Percentiles rank a stretch among this genome's conserved stretches.
Conservation (phyloP, 371 early-diverging fungal species). For the Saksenaea oblongispora region DNA sequence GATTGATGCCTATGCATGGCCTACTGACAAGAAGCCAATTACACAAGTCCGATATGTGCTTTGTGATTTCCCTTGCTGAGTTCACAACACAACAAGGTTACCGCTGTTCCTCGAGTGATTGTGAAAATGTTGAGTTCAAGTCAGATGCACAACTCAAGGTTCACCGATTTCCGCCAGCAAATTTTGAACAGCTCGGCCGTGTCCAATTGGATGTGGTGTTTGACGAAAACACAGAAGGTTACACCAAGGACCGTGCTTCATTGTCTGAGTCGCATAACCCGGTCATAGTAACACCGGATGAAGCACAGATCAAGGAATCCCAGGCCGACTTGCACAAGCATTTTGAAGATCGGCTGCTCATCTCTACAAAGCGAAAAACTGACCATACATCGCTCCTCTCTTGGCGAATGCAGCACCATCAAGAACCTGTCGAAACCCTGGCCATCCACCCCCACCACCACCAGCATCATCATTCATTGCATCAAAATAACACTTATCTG, state of each 20-base stretch:
- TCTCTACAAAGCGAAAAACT: background rate
- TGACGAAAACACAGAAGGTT: slow-evolving; percentile 29
- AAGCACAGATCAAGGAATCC: slow-evolving; percentile 1
- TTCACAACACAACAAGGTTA: slow-evolving; percentile 8
- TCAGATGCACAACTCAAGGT: slow-evolving; percentile 43
- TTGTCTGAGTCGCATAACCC: slow-evolving; percentile 8
- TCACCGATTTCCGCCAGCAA: slow-evolving; percentile 38
- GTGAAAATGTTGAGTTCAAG: slow-evolving; percentile 40
- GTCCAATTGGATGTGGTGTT: slow-evolving; percentile 40
- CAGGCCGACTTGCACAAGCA: background rate
- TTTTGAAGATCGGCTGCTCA: background rate
- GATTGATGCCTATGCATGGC: slow-evolving; percentile 58
- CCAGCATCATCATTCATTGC: slow-evolving; percentile 6
- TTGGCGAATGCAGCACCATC: background rate
- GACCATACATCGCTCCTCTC: background rate
- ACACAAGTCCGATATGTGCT: slow-evolving; percentile 27
- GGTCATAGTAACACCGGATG: background rate
- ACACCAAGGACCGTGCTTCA: slow-evolving; percentile 27
- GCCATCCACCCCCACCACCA: background rate
- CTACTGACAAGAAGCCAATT: slow-evolving; percentile 28
- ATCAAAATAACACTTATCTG: background rate
- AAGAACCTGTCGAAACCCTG: background rate
- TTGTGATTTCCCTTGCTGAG: slow-evolving; percentile 17
- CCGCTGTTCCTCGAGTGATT: slow-evolving; percentile 17
- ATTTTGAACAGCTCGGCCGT: slow-evolving; percentile 27